Conservation (phyloP, 129 eudicot species). For the Sambucus nigra region DNA sequence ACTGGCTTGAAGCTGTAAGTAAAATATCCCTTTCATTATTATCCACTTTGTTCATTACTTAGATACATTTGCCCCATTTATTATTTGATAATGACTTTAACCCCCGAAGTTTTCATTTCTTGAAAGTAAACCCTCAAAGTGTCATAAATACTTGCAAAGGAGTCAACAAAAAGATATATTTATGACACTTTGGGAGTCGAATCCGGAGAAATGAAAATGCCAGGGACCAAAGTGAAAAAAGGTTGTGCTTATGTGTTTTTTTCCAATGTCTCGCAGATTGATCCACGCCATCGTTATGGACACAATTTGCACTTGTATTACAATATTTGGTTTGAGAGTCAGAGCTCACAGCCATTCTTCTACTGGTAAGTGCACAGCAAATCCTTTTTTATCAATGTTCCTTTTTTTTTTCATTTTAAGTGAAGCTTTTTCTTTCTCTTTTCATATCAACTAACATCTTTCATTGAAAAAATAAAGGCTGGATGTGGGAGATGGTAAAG, state of each 20-base stretch:
- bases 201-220: too few relatives aligned
- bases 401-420: background rate
- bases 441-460: background rate
- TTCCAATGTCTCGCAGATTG: constrained; percentile 33
- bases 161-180: too few relatives aligned
- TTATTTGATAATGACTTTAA: too few relatives aligned
- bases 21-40: background rate
- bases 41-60: background rate
- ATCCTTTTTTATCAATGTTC: background rate
- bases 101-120: too few relatives aligned
- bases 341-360: constrained; percentile 73
- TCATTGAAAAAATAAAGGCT: constrained; percentile 38
- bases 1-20: constrained; percentile 98
- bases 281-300: constrained; percentile 82
- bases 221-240: too few relatives aligned
- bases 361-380: constrained; percentile 40
- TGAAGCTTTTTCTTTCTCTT: background rate
- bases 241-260: background rate
- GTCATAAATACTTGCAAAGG: too few relatives aligned
- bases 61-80: background rate
- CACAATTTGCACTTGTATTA: constrained; percentile 65
- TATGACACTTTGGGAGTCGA: too few relatives aligned
- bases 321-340: constrained; percentile 52
- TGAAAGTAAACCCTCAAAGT: too few relatives aligned
- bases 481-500: constrained; percentile 92